Base-by-base conservation (phyloP, 2,329 filamentous ascomycete genomes). In the Colletotrichum eremochloae region DNA sequence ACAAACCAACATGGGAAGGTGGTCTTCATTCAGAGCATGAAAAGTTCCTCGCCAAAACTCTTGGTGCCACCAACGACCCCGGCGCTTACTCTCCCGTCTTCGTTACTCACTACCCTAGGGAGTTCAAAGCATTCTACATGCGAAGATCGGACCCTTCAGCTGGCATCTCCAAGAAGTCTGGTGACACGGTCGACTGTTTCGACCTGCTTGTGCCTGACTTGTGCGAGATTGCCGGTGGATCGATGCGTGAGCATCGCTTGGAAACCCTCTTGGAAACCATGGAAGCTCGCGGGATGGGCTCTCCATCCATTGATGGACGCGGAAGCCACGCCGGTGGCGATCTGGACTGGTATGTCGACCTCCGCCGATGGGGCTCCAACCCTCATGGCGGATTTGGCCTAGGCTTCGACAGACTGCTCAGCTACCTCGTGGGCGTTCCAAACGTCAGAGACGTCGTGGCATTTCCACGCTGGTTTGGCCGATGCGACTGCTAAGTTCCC, bases 1-100 rank as follows among this genome's bases (percentile, higher is more conserved):
- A 92, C 79, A 82, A 85, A 58, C 94, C 94, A 5, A 84, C 84
- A 3, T 96, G 94, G 91, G 89, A 91, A 44, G 84, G 86, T 38
- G 93, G 93, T 29, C 87, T 99, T 40, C 94, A 96, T 77, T 92
- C 95, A 1, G 96, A 98, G 81, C 96, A 99, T 83, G 96, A 99
- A 83, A 94, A 91, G 79, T 97, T 91, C 80, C 87, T 99, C 66
- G 95, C 96, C 60, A 86, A 89, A 65, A 84, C 84, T 36, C 79
- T 96, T 56, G 91, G 91, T 36, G 84, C 83, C 60, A 79, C 82
- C 67, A 74, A 81, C 63, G 82, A 84, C n/a, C 83, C 83, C 58
- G 82, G 84, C 40, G 84, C 84, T 52, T 81, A 80, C 75, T 84
- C 88, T 60, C 96, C 96, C 9, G 87, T 98, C 56, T 98, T 98